These are phyloP conservation scores for Flaveria bidentis DNA, from an alignment of 129 eudicot genomes.

Conservation along the genomic window DNA sequence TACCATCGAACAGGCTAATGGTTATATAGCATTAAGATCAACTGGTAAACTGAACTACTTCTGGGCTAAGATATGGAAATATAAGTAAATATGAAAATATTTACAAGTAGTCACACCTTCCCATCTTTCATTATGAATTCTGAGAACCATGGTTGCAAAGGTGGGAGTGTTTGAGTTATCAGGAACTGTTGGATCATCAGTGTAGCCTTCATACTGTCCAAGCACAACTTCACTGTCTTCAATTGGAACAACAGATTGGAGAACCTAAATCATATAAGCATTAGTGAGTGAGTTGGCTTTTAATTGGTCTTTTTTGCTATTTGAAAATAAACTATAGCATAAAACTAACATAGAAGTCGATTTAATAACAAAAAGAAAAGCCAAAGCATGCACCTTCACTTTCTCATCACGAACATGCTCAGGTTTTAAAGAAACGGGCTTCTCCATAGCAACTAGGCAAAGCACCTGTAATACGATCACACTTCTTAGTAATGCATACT, in stretches of 20 bases:
- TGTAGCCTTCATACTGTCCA: constrained; percentile 95
- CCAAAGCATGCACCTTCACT: constrained; percentile 70
- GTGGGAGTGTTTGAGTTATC: constrained; percentile 95
- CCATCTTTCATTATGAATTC: constrained; percentile 98
- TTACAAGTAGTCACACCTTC: constrained; percentile 54
- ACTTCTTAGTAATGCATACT: background rate
- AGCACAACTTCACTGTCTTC: constrained; percentile 92
- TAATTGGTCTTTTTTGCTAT: background rate
- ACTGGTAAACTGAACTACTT: background rate
- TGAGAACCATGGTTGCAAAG: constrained; percentile 78
- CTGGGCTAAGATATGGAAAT: background rate
- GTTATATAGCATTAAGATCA: background rate
- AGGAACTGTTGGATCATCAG: constrained; percentile 93
- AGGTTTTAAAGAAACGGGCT: constrained; percentile 87
- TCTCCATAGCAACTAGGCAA: constrained; percentile 96
- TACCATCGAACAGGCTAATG: background rate
- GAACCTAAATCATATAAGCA: constrained; percentile 55
- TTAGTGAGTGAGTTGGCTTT: constrained; percentile 10
- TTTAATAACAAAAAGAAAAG: background rate
- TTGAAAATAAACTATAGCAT: background rate
- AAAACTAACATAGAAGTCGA: background rate
- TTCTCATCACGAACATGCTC: constrained; percentile 99
- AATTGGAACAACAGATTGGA: constrained; percentile 76
- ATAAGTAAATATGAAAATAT: background rate
- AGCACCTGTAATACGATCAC: constrained; percentile 56